These are phyloP conservation scores for Penicillium sp. DNA, from an alignment of 2,329 filamentous ascomycete genomes.

Conservation along the genomic window DNA sequence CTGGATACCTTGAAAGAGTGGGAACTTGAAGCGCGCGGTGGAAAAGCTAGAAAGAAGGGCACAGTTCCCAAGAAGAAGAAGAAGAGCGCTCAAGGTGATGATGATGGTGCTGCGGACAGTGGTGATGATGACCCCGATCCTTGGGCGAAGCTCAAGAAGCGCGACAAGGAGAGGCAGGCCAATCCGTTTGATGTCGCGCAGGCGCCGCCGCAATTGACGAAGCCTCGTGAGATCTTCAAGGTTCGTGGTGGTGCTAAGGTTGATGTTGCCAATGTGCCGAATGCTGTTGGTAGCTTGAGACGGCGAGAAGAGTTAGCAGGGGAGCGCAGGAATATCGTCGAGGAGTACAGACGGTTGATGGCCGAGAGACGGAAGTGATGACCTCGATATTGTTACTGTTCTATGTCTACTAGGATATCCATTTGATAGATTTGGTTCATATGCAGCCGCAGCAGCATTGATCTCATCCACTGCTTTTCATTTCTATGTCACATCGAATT, in stretches of 20 bases:
- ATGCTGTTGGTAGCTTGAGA: slow-evolving; percentile 64
- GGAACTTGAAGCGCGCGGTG: slow-evolving; percentile 51
- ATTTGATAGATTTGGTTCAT: slow-evolving; percentile 15
- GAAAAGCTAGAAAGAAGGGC: slow-evolving; percentile 48
- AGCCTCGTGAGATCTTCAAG: slow-evolving; percentile 60
- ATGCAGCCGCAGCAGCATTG: slow-evolving; percentile 18
- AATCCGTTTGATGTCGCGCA: slow-evolving; percentile 55
- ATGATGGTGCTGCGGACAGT: slow-evolving; percentile 45
- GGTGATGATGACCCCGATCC: slow-evolving; percentile 67
- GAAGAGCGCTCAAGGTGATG: slow-evolving; percentile 33
- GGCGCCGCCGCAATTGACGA: slow-evolving; percentile 70
- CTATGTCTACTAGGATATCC: slow-evolving; percentile 8
- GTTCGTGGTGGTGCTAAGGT: slow-evolving; percentile 61
- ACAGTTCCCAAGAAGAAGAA: slow-evolving; percentile 37
- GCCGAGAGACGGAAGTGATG: slow-evolving; percentile 44
- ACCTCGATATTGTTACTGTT: background rate
- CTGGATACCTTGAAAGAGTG: slow-evolving; percentile 61
- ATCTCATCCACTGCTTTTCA: slow-evolving; percentile 18
- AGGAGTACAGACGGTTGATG: slow-evolving; percentile 69
- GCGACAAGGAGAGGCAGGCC: slow-evolving; percentile 37
- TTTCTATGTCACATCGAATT: slow-evolving; percentile 33
- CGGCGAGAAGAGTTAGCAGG: slow-evolving; percentile 68
- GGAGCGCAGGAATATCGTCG: slow-evolving; percentile 65
- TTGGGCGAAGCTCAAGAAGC: slow-evolving; percentile 68
- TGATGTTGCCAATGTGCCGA: slow-evolving; percentile 65